phyloP scores from a whole-genome alignment of 2,329 filamentous ascomycete genomes.

The Trichoderma breve region DNA sequence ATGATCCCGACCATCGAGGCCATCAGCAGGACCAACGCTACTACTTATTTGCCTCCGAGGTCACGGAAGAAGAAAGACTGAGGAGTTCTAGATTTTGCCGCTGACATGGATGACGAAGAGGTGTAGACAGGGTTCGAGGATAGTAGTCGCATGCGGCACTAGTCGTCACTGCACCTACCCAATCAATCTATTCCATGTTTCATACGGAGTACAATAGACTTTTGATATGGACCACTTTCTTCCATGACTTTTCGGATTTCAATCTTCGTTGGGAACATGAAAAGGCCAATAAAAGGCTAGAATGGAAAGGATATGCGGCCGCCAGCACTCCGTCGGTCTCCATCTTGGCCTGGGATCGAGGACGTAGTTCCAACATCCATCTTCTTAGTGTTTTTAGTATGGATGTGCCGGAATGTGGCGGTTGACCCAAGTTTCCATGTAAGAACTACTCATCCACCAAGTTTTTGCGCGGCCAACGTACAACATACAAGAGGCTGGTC shows the following conservation, averaged over 20 bases:
- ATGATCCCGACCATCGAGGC: background rate
- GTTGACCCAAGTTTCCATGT: background rate
- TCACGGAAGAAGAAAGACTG: background rate
- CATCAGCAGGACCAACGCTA: background rate
- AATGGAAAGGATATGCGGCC: background rate
- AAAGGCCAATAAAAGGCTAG: background rate
- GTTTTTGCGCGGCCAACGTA: background rate
- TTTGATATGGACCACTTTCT: background rate
- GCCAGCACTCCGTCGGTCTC: background rate
- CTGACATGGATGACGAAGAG: background rate
- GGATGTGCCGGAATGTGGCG: background rate
- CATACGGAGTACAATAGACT: background rate
- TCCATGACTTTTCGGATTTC: background rate
- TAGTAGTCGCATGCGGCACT: background rate
- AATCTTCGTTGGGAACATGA: background rate
- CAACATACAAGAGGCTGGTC: background rate
- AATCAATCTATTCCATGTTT: background rate
- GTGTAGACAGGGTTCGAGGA: background rate
- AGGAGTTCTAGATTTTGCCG: conserved; percentile 4
- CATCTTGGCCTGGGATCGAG: background rate
- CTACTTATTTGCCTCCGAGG: background rate
- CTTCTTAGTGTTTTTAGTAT: background rate
- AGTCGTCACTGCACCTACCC: background rate
- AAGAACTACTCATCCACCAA: background rate
- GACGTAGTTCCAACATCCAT: background rate